Evolutionary conservation across 805 yeast genomes (phyloP).

Genomic region (Pichia scutulata): DNA sequence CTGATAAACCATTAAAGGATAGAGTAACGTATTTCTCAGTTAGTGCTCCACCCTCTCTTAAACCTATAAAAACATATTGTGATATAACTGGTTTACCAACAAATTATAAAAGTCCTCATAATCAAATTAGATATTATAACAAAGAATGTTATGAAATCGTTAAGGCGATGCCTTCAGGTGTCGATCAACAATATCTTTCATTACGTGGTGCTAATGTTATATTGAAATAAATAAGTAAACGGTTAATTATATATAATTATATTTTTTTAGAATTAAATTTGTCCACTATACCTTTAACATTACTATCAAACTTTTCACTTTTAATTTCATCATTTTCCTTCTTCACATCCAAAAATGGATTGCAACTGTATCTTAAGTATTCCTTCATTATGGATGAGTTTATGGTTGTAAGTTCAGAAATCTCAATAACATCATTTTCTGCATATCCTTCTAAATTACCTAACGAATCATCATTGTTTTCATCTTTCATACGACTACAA

Average conservation of each 20-base stretch:
- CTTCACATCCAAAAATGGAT: constrained; percentile 45
- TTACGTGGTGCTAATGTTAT: constrained; percentile 85
- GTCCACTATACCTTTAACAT: constrained; percentile 20
- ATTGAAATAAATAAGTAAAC: constrained; percentile 34
- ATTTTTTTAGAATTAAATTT: constrained; percentile 16
- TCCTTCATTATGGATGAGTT: constrained; percentile 41
- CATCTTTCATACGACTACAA: constrained; percentile 27
- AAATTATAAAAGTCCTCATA: constrained; percentile 64
- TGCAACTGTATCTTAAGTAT: constrained; percentile 49
- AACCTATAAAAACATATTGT: constrained; percentile 78
- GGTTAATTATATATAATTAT: background rate
- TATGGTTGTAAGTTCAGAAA: constrained; percentile 24
- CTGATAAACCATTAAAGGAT: constrained; percentile 21
- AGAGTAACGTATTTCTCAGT: constrained; percentile 64
- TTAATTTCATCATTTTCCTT: constrained; percentile 25
- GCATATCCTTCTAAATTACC: constrained; percentile 7
- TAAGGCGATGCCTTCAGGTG: constrained; percentile 77
- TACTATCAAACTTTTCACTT: constrained; percentile 23
- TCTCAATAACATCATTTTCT: constrained; percentile 12
- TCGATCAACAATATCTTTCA: constrained; percentile 86
- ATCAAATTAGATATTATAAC: constrained; percentile 70
- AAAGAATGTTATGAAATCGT: constrained; percentile 76
- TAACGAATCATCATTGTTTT: constrained; percentile 16
- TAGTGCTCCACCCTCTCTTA: constrained; percentile 80
- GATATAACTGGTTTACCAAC: constrained; percentile 89